Percentiles rank a stretch among this genome's conserved stretches.
phyloP scores from a whole-genome alignment of 1,284 basidiomycete genomes.

The Ceratobasidium sp. region DNA sequence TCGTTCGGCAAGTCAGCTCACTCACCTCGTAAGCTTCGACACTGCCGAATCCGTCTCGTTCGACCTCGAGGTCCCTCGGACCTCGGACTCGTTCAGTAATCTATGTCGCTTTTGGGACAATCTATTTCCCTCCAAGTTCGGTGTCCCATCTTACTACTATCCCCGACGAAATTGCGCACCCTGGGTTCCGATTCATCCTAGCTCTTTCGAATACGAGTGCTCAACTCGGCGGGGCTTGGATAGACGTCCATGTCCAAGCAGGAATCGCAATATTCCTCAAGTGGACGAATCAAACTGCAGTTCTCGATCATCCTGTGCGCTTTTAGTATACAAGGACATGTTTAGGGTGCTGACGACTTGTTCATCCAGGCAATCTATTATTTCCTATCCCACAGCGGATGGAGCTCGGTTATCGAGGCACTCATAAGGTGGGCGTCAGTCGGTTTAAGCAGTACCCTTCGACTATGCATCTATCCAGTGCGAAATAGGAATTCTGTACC shows the following conservation, averaged over 20 bases:
- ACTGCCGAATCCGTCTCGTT: background rate
- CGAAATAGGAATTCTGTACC: too few species aligned
- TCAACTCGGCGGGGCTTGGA: background rate
- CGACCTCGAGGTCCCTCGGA: constrained; percentile 22
- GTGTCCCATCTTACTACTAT: constrained; percentile 7
- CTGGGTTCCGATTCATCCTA: constrained; percentile 1
- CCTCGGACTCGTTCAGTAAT: constrained; percentile 11
- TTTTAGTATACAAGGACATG: too few species aligned
- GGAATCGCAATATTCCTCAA: constrained; percentile 26
- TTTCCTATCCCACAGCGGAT: too few species aligned
- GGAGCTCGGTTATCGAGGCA: too few species aligned
- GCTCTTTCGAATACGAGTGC: background rate
- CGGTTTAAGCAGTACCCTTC: too few species aligned
- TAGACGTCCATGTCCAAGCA: background rate
- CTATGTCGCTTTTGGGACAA: constrained; percentile 35
- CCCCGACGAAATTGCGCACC: constrained; percentile 1
- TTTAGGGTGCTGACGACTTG: too few species aligned
- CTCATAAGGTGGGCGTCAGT: too few species aligned
- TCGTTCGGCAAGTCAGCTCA: too few species aligned
- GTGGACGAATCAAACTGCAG: constrained; percentile 26
- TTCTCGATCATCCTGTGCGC: constrained; percentile 39
- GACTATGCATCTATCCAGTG: too few species aligned
- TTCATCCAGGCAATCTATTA: too few species aligned
- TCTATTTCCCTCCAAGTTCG: constrained; percentile 18
- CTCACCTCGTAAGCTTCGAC: too few species aligned